Percentiles rank a stretch among this genome's conserved stretches.
Evolutionary conservation across 2,329 filamentous ascomycete genomes (phyloP).

Genomic region (Beauveria varroae): DNA sequence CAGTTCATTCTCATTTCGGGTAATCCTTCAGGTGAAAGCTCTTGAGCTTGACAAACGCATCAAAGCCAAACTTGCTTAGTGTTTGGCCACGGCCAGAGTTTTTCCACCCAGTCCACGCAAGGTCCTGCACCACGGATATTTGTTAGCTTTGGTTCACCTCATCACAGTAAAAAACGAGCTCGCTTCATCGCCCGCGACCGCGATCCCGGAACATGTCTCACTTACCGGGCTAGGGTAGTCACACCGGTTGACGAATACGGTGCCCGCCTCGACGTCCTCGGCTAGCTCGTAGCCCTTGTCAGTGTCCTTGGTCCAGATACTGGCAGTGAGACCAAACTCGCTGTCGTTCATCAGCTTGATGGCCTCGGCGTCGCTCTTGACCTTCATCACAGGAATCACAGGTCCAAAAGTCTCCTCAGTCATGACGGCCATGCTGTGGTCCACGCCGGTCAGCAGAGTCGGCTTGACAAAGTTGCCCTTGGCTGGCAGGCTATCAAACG

Average conservation of each 20-base stretch:
- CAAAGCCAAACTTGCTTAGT: conserved; percentile 82
- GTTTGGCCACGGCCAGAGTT: conserved; percentile 91
- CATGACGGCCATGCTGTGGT: conserved; percentile 83
- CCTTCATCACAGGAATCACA: conserved; percentile 83
- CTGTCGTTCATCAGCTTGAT: conserved; percentile 87
- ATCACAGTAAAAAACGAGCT: background rate
- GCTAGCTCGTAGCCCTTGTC: conserved; percentile 66
- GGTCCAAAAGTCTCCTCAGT: conserved; percentile 92
- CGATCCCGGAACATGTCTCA: conserved; percentile 18
- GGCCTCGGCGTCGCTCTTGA: conserved; percentile 73
- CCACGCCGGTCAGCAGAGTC: conserved; percentile 70
- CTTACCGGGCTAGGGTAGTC: conserved; percentile 87
- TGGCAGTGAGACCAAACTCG: conserved; percentile 90
- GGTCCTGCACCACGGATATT: conserved; percentile 49
- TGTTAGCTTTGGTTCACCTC: conserved; percentile 1
- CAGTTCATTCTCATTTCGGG: conserved; percentile 41
- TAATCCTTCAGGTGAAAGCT: conserved; percentile 89
- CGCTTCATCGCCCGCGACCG: background rate
- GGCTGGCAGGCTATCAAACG: conserved; percentile 63
- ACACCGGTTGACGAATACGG: conserved; percentile 91
- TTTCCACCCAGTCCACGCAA: conserved; percentile 98
- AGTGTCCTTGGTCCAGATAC: conserved; percentile 91
- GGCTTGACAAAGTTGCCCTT: conserved; percentile 86
- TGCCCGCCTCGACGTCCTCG: conserved; percentile 81
- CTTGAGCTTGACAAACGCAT: conserved; percentile 94